Evolutionary conservation across 805 yeast genomes (phyloP).

Genomic region (Kazachstania psychrophila): DNA sequence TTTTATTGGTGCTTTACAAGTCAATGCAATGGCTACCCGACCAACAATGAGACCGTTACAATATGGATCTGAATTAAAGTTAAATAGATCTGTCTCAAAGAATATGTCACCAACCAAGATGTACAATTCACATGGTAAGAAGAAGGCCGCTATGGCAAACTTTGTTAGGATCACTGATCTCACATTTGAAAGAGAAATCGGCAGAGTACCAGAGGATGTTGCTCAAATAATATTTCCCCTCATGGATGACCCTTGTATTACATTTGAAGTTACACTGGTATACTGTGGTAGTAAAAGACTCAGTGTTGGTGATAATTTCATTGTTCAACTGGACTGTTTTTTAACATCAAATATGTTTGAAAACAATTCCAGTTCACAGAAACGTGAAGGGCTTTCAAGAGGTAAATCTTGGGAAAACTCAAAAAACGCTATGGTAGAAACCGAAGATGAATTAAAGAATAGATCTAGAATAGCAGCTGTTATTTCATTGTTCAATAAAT

Average conservation of each 20-base stretch:
- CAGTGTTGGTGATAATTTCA: slow-evolving; percentile 68
- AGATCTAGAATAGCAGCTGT: slow-evolving; percentile 49
- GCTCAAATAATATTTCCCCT: slow-evolving; percentile 56
- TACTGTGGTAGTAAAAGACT: slow-evolving; percentile 46
- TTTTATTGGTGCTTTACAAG: slow-evolving; percentile 52
- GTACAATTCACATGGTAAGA: slow-evolving; percentile 18
- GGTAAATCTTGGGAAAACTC: slow-evolving; percentile 7
- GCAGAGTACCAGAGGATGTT: slow-evolving; percentile 61
- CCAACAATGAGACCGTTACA: slow-evolving; percentile 41
- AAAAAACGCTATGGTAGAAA: slow-evolving; percentile 33
- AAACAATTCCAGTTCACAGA: background rate
- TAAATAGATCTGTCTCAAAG: slow-evolving; percentile 31
- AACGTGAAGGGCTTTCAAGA: too few species aligned
- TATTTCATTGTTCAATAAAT: slow-evolving; percentile 43
- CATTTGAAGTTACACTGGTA: slow-evolving; percentile 48
- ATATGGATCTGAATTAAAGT: slow-evolving; percentile 36
- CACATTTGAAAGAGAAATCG: slow-evolving; percentile 47
- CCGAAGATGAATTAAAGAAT: slow-evolving; percentile 41
- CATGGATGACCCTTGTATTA: slow-evolving; percentile 45
- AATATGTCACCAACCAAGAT: slow-evolving; percentile 11
- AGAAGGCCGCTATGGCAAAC: slow-evolving; percentile 24
- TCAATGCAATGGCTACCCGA: slow-evolving; percentile 65
- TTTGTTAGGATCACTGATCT: slow-evolving; percentile 29
- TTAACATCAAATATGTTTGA: slow-evolving; percentile 34
- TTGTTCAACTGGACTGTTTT: slow-evolving; percentile 59